Conservation (phyloP, 306 rosid species). For the Castanospermum australe region DNA sequence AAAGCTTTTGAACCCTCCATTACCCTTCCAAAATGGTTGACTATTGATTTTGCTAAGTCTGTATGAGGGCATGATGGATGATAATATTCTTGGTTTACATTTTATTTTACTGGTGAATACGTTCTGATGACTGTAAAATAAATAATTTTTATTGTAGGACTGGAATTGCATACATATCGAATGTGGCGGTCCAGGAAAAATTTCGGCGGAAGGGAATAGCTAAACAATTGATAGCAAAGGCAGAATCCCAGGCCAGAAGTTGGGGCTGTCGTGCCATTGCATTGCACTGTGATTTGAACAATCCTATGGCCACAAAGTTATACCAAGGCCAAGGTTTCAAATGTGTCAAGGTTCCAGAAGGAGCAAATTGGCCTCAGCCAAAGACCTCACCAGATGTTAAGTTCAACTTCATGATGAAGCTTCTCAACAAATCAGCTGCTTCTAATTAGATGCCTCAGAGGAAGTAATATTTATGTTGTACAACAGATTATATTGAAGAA, state of each 20-base stretch:
- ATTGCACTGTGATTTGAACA: conserved; percentile 83
- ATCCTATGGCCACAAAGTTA: conserved; percentile 75
- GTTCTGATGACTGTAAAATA: not conserved
- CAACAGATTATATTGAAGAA: not conserved
- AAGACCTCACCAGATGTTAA: conserved; percentile 75
- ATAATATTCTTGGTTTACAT: not conserved
- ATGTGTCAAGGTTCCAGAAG: conserved; percentile 78
- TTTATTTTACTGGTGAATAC: conserved; percentile 4
- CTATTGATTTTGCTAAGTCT: not conserved
- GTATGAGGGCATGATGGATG: not conserved
- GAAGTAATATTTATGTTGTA: conserved; percentile 16
- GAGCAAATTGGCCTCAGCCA: conserved; percentile 98
- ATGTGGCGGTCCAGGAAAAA: conserved; percentile 91
- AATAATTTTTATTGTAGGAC: conserved; percentile 51
- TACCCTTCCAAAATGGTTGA: conserved; percentile 1
- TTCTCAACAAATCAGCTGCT: conserved; percentile 50
- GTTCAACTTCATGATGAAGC: conserved; percentile 97
- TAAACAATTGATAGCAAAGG: conserved; percentile 70
- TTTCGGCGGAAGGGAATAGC: conserved; percentile 86
- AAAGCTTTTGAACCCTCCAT: not conserved
- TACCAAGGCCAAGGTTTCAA: conserved; percentile 85
- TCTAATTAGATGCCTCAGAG: conserved; percentile 36
- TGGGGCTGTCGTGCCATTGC: conserved; percentile 95
- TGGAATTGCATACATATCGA: conserved; percentile 93
- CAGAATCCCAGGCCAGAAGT: conserved; percentile 83